Conservation (phyloP, 257 asterid genomes). For the Salvia rosmarinus region DNA sequence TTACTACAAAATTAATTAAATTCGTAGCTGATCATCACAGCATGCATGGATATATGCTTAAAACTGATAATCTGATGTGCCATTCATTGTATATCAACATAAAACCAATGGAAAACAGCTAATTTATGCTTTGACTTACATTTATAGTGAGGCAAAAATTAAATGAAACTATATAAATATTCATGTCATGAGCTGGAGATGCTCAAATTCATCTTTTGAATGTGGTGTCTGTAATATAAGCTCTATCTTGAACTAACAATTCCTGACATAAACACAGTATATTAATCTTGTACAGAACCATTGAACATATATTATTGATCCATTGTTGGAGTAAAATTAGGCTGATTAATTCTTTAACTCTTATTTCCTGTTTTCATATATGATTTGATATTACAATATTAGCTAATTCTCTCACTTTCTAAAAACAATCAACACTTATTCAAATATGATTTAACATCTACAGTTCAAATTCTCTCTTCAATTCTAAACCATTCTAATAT, state of each 20-base stretch:
- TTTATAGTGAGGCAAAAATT: neutral
- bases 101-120: constrained; percentile 7
- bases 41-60: neutral
- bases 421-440: no score
- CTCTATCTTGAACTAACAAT: neutral
- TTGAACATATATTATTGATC: neutral
- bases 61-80: constrained; percentile 2
- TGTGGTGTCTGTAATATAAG: neutral
- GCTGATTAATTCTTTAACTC: neutral
- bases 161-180: constrained; percentile 3
- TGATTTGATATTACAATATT: no score
- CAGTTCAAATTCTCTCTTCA: no score
- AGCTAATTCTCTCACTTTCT: no score
- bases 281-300: constrained; percentile 3
- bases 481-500: no score
- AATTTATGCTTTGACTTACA: constrained; percentile 14
- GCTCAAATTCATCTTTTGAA: neutral
- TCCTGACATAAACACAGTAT: neutral
- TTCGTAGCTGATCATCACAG: no score
- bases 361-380: no score
- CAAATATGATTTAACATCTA: no score
- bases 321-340: neutral
- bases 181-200: constrained; percentile 23
- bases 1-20: no score
- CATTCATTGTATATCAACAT: constrained; percentile 13